These are phyloP conservation scores for Daldinia loculata DNA, from an alignment of 495 filamentous ascomycete genomes.

Conservation along the genomic window DNA sequence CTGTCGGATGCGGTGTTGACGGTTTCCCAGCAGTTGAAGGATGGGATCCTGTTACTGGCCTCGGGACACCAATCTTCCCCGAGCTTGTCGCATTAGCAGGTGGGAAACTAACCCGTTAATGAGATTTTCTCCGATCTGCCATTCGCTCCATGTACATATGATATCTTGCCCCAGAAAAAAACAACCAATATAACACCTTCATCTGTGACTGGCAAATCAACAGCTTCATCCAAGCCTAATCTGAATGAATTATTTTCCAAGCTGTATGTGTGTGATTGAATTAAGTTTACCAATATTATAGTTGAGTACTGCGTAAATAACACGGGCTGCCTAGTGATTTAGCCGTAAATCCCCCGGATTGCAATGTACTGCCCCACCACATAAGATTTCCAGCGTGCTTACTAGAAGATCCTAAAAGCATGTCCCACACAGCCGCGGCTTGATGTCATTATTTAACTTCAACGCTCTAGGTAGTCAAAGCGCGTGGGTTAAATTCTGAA, in stretches of 20 bases:
- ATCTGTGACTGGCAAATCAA: not conserved
- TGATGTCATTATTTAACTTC: constrained; percentile 11
- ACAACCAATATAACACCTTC: not conserved
- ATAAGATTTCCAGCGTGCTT: not conserved
- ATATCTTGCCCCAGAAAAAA: not conserved
- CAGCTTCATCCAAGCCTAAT: not conserved
- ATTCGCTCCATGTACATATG: not conserved
- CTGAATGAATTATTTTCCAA: too few species aligned
- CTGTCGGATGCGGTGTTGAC: constrained; percentile 66
- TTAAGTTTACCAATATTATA: too few species aligned
- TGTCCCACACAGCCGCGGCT: not conserved
- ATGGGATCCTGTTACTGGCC: constrained; percentile 59
- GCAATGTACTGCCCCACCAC: not conserved
- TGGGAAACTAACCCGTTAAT: constrained; percentile 25
- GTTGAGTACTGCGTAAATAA: too few species aligned
- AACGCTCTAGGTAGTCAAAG: too few species aligned
- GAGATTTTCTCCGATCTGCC: not conserved
- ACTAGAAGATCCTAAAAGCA: not conserved
- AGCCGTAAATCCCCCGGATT: not conserved
- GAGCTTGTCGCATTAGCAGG: constrained; percentile 34
- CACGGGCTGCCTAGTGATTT: not conserved
- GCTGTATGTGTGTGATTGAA: too few species aligned
- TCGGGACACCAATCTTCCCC: constrained; percentile 50
- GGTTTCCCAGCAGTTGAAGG: constrained; percentile 51
- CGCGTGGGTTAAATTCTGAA: too few species aligned